Evolutionary conservation across 2,329 filamentous ascomycete genomes (phyloP).

Genomic region (Cladosporium sp.): DNA sequence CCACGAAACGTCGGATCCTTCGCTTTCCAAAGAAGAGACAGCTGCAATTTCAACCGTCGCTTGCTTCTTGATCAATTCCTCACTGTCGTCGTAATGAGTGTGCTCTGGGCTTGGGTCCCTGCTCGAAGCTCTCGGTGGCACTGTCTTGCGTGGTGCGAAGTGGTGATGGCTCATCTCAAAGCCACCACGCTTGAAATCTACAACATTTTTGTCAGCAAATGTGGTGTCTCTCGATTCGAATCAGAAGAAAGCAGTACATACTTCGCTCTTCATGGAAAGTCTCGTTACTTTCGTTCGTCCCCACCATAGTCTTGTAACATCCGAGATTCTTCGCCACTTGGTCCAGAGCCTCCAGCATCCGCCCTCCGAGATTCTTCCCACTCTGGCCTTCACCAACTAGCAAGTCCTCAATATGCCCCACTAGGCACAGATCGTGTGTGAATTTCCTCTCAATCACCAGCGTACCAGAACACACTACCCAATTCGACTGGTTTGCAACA

Average conservation of each 20-base stretch:
- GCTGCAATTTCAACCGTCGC: neutral
- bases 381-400: slow-evolving; percentile 18
- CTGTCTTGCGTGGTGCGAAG: neutral
- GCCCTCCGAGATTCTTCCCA: slow-evolving; percentile 23
- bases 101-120: slow-evolving; percentile 6
- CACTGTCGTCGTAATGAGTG: neutral
- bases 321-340: slow-evolving; percentile 18
- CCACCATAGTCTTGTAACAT: slow-evolving; percentile 19
- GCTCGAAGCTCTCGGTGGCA: neutral
- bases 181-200: slow-evolving; percentile 14
- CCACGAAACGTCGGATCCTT: too few relatives aligned
- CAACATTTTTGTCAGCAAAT: neutral
- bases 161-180: slow-evolving; percentile 15
- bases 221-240: too few relatives aligned
- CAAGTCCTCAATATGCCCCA: slow-evolving; percentile 21
- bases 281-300: slow-evolving; percentile 19
- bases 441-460: slow-evolving; percentile 23
- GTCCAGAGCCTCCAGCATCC: slow-evolving; percentile 21
- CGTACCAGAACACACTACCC: slow-evolving; percentile 21
- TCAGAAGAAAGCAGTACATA: neutral
- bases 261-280: slow-evolving; percentile 19
- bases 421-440: slow-evolving; percentile 12
- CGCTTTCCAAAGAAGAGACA: neutral
- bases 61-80: neutral
- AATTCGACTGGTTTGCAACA: slow-evolving; percentile 15